Evolutionary conservation across 169 alveolate species (phyloP).

Genomic region (Perkinsus olseni): DNA sequence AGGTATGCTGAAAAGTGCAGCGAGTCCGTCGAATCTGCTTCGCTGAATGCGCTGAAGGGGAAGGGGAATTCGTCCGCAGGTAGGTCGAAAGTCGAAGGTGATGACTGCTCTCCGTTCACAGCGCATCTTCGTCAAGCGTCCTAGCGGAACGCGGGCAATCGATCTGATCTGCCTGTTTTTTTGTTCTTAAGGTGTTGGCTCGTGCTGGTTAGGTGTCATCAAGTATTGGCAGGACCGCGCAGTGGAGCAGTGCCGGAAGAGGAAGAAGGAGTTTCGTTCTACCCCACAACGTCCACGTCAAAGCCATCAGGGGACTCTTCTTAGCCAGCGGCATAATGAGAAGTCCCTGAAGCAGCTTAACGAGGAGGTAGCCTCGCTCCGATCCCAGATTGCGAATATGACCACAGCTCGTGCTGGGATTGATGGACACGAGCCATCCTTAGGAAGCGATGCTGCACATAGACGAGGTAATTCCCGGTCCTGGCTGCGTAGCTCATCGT

Average conservation of each 20-base stretch:
- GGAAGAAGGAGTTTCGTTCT: neutral
- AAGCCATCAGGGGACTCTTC: neutral
- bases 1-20: neutral
- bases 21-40: neutral
- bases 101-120: too few species aligned
- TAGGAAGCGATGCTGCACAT: too few species aligned
- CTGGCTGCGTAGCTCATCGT: too few species aligned
- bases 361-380: too few species aligned
- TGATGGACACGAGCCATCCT: too few species aligned
- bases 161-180: neutral
- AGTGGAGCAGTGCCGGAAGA: neutral
- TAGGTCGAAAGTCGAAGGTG: too few species aligned
- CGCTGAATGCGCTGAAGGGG: neutral
- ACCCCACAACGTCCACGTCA: neutral
- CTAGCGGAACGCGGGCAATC: neutral
- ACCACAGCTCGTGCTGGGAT: too few species aligned
- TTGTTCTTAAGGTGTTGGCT: neutral
- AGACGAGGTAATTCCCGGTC: too few species aligned
- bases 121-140: neutral
- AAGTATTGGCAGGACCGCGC: neutral
- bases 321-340: neutral
- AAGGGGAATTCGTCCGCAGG: too few species aligned
- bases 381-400: too few species aligned
- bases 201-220: neutral
- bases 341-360: neutral